Percentiles rank a stretch among this genome's conserved stretches.
Evolutionary conservation across 495 filamentous ascomycete genomes (phyloP).

Genomic region (Copromyces sp.): DNA sequence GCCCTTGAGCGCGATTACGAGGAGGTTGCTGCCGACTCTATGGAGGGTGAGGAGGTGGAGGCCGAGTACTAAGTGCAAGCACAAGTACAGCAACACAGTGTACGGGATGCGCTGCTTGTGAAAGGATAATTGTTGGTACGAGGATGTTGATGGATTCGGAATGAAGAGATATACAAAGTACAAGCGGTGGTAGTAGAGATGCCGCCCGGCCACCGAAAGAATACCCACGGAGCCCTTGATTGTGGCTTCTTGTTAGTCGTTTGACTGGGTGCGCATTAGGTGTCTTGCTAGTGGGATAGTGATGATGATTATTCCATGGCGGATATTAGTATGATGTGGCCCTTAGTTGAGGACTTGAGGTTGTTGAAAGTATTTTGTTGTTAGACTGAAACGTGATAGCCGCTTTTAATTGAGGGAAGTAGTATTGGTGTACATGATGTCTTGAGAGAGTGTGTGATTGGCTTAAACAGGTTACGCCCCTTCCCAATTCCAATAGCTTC

Average conservation of each 20-base stretch:
- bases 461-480: background rate
- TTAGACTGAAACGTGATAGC: conserved; percentile 26
- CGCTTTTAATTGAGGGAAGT: conserved; percentile 19
- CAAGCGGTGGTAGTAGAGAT: background rate
- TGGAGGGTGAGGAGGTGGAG: conserved; percentile 82
- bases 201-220: background rate
- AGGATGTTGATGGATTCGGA: background rate
- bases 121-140: background rate
- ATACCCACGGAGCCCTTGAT: background rate
- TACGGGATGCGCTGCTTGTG: background rate
- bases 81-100: background rate
- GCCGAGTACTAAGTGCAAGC: conserved; percentile 72
- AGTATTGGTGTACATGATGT: background rate
- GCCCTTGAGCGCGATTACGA: conserved; percentile 98
- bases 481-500: background rate
- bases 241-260: background rate
- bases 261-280: background rate
- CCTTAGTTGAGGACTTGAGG: conserved; percentile 6
- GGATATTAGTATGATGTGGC: conserved; percentile 2
- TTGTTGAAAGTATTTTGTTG: conserved; percentile 7
- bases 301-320: conserved; percentile 8
- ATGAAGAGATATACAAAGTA: background rate
- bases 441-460: background rate
- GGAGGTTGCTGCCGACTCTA: conserved; percentile 93
- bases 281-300: background rate